Evolutionary conservation across 345 rosid species (phyloP), one percentile per base, ranked within the genome.

Genomic region (Crucihimalaya himalaica): DNA sequence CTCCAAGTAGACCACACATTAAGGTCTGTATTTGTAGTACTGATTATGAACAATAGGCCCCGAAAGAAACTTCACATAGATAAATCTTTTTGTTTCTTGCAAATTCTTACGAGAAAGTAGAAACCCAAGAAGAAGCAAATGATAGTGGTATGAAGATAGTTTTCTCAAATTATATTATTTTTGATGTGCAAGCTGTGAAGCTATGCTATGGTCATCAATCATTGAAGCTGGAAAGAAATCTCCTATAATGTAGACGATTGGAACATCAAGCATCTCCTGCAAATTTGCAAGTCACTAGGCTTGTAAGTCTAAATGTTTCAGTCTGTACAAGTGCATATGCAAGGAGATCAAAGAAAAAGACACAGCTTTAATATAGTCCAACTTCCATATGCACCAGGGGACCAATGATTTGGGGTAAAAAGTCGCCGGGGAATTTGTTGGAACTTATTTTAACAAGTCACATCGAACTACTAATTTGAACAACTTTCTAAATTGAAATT

Each of bases 131-230:
- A 95, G 96, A 45, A 95, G 90, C 59, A 95, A 82, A 63, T 95
- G 97, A 61, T 88, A 92, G 72, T 95, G 98, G 73, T 95, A 95
- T 35, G 89, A 92, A 60, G 98, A 71, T 29, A 97, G 98, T 70
- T 95, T 95, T 79, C 89, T 92, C 80, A 95, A 78, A 83, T 95
- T 95, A 79, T 88, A 92, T 71, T 94, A 97, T 63, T 88, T 84
- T 78, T 91, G 98, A 63, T 94, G 97, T 6, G 98, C 93, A 53
- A 94, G 93, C 76, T 94, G 98, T 51, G 98, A 94, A 39, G 98
- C 98, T 60, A 94, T 97, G 51, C 98, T 94, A 77, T 94, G 98
- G 75, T 94, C 98, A 93, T 34, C 97, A 54, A 94, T 94, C 99
- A 94, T 94, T 27, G 97, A 88, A 63, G 99, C 97, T 1, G 99